Percentiles rank a stretch among this genome's conserved stretches.
These are phyloP conservation scores for Chamaecrista fasciculata DNA, from an alignment of 306 rosid species.

Conservation along the genomic window DNA sequence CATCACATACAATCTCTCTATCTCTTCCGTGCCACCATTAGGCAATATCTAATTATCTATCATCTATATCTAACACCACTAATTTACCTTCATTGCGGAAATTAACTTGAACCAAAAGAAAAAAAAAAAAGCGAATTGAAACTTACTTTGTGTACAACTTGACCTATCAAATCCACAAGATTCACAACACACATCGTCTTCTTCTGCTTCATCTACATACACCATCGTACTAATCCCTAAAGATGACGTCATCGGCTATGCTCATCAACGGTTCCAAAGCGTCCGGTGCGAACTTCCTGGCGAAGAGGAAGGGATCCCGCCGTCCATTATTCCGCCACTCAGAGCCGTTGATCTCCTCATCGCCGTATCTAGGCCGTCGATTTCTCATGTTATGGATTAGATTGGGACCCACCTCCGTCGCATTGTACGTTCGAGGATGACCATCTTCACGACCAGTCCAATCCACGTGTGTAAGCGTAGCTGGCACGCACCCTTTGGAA, in stretches of 20 bases:
- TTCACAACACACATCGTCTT: not conserved
- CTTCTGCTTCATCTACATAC: not conserved
- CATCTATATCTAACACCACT: too few species aligned
- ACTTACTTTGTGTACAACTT: too few species aligned
- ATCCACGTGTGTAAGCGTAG: conserved; percentile 78
- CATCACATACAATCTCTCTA: too few species aligned
- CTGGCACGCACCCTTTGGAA: conserved; percentile 46
- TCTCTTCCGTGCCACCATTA: too few species aligned
- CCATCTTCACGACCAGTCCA: conserved; percentile 54
- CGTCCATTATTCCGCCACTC: conserved; percentile 22
- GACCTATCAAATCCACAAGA: too few species aligned
- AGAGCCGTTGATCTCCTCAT: conserved; percentile 25
- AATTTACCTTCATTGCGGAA: not conserved
- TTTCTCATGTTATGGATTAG: conserved; percentile 36
- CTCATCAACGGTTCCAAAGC: conserved; percentile 50
- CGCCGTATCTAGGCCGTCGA: conserved; percentile 55
- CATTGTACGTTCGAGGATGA: conserved; percentile 59
- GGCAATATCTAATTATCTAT: too few species aligned
- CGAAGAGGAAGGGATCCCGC: conserved; percentile 59
- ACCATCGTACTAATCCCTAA: conserved; percentile 45
- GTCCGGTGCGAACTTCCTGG: conserved; percentile 54
- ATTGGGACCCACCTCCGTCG: conserved; percentile 38
- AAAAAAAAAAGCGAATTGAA: not conserved
- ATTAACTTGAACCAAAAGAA: not conserved
- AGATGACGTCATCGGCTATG: conserved; percentile 44